These are phyloP conservation scores for Umbelopsis vinacea DNA, from an alignment of 192 early-diverging fungal genomes.

Conservation along the genomic window DNA sequence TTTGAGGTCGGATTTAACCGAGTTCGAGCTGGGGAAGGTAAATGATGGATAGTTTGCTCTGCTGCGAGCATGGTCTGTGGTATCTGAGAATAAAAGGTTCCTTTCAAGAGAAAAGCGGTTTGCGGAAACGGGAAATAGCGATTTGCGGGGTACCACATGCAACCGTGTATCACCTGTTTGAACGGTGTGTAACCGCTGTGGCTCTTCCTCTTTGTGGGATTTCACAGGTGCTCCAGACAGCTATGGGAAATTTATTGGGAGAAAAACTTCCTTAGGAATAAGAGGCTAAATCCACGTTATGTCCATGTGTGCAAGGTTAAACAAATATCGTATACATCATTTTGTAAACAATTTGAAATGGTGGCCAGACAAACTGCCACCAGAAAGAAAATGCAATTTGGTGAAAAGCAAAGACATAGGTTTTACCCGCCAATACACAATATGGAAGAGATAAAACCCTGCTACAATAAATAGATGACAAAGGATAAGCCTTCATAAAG, in stretches of 20 bases:
- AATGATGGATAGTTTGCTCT: slow-evolving; percentile 1
- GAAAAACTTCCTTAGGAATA: neutral
- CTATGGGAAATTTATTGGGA: neutral
- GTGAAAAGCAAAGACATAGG: no score
- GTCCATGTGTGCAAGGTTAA: neutral
- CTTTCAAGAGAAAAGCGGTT: slow-evolving; percentile 14
- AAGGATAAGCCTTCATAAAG: no score
- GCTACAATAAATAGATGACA: no score
- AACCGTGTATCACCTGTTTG: slow-evolving; percentile 13
- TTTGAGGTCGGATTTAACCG: neutral
- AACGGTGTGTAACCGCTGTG: slow-evolving; percentile 9
- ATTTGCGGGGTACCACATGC: slow-evolving; percentile 23
- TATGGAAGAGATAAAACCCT: no score
- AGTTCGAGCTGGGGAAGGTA: neutral
- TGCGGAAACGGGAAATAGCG: slow-evolving; percentile 9
- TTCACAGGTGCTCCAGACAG: neutral
- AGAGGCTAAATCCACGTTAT: neutral
- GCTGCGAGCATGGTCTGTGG: slow-evolving; percentile 14
- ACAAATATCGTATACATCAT: neutral
- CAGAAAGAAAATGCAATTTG: no score
- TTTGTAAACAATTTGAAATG: neutral
- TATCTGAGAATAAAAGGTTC: slow-evolving; percentile 12
- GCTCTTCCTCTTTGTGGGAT: no score
- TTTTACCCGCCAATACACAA: no score
- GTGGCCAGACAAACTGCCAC: no score